A percentile compares a stretch with the other conserved stretches of the same genome.
These are phyloP conservation scores for Chytriomyces sp. DNA, from an alignment of 192 early-diverging fungal genomes.

Conservation along the genomic window DNA sequence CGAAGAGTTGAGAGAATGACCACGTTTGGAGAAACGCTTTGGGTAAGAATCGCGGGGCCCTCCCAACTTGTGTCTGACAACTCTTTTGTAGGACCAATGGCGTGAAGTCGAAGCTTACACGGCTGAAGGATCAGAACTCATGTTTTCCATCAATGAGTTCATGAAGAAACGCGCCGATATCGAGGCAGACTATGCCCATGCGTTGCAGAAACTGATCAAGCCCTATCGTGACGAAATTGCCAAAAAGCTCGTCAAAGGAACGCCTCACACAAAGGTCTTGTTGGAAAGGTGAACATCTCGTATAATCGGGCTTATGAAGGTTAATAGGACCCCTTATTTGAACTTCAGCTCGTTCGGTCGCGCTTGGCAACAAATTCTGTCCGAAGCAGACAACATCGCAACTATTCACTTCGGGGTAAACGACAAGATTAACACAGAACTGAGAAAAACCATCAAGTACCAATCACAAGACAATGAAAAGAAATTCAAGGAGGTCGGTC, in stretches of 20 bases:
- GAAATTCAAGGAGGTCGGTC: slow-evolving; percentile 36
- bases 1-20: slow-evolving; percentile 1
- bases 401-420: slow-evolving; percentile 25
- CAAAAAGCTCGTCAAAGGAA: neutral
- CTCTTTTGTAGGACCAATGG: slow-evolving; percentile 43
- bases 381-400: slow-evolving; percentile 36
- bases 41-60: neutral
- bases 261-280: slow-evolving; percentile 28
- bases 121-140: slow-evolving; percentile 26
- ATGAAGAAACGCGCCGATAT: slow-evolving; percentile 45
- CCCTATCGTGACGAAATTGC: slow-evolving; percentile 39
- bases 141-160: slow-evolving; percentile 46
- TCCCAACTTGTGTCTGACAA: neutral
- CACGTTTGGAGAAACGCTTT: slow-evolving; percentile 19
- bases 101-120: slow-evolving; percentile 39
- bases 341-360: slow-evolving; percentile 23
- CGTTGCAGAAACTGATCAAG: slow-evolving; percentile 40
- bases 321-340: slow-evolving; percentile 4
- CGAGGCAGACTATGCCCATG: slow-evolving; percentile 41
- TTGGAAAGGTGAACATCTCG: slow-evolving; percentile 28
- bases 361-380: slow-evolving; percentile 42
- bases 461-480: slow-evolving; percentile 43
- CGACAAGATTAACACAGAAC: slow-evolving; percentile 42
- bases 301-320: neutral
- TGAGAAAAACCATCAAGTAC: slow-evolving; percentile 42